Evolutionary conservation across 495 filamentous ascomycete genomes (phyloP), one percentile per base, ranked within the genome.

Genomic region (Rostrohypoxylon terebratum): DNA sequence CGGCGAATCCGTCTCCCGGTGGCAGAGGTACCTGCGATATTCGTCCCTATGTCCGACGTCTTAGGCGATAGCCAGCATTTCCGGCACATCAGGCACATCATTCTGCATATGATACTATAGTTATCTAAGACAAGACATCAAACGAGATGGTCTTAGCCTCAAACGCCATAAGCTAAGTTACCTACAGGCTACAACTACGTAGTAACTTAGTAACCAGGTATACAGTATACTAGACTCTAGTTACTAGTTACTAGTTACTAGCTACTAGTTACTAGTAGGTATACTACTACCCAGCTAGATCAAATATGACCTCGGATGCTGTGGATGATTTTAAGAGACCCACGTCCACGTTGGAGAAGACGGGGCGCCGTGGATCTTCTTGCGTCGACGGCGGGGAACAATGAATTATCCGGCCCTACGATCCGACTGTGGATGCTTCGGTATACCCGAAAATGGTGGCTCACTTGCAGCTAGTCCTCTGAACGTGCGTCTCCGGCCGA

Each of bases 361-460:
- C 31, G 33, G 28, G 10, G 38, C 33, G 7, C 33, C 48, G 14
- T 53, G 48, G 21, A 53, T 53, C 48, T 53, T 53, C 48, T 18
- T 55, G 31, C 51, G 25, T 55, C 31, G 28, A 59, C 57, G 65
- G 58, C 3, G 18, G 21, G 38, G 64, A 58, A 68, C 4, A 62
- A 68, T 16, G 58, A 68, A 68, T 61, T 47, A 51, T 63, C 38
- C 63, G 63, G 33, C 33, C 8, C 18, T 61, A 44, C 55, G 50
- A 55, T 34, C 18, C 61, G 40, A 50, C 33, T 21, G 25, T 28
- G 4, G 44, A 53, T 4, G 3, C 4, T 28, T 74, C 71, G 71
- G 71, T 57, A 69, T 69, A 63, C 16, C 71, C 71, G 71, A 74
- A 53, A 50, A 55, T 69, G 66, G 71, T 74, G 71, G 71, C 66